Evolutionary conservation across 2,329 filamentous ascomycete species (phyloP).

Genomic region (Talaromyces pinophilus): DNA sequence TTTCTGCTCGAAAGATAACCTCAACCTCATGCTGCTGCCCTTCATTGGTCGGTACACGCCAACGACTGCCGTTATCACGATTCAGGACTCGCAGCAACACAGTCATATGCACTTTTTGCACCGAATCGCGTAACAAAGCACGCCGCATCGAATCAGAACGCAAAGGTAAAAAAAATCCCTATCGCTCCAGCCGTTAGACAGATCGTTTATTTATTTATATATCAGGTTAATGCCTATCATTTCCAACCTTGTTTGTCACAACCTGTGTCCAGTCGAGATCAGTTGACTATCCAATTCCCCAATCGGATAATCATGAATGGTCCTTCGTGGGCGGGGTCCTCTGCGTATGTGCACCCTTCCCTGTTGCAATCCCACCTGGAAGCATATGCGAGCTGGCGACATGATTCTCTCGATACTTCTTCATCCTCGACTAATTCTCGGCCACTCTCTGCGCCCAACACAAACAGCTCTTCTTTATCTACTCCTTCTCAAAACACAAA

Average conservation of each 20-base stretch:
- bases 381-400: neutral
- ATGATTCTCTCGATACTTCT: neutral
- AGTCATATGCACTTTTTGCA: neutral
- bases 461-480: conserved; percentile 9
- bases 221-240: conserved; percentile 9
- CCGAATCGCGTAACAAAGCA: conserved; percentile 7
- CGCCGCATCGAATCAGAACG: neutral
- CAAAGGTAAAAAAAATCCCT: neutral
- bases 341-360: conserved; percentile 12
- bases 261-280: conserved; percentile 2
- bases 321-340: conserved; percentile 15
- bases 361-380: conserved; percentile 11
- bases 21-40: neutral
- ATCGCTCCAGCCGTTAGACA: neutral
- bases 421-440: conserved; percentile 11
- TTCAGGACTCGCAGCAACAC: neutral
- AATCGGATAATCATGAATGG: conserved; percentile 12
- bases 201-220: conserved; percentile 1
- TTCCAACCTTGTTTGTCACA: neutral
- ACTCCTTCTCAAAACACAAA: neutral
- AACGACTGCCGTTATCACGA: conserved; percentile 2
- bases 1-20: neutral
- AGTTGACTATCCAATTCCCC: conserved; percentile 13
- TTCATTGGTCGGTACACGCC: conserved; percentile 3
- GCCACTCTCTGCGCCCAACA: neutral